A percentile compares a stretch with the other conserved stretches of the same genome.
phyloP scores from a whole-genome alignment of 768 basidiomycete genomes.

The Russula dissimulans region DNA sequence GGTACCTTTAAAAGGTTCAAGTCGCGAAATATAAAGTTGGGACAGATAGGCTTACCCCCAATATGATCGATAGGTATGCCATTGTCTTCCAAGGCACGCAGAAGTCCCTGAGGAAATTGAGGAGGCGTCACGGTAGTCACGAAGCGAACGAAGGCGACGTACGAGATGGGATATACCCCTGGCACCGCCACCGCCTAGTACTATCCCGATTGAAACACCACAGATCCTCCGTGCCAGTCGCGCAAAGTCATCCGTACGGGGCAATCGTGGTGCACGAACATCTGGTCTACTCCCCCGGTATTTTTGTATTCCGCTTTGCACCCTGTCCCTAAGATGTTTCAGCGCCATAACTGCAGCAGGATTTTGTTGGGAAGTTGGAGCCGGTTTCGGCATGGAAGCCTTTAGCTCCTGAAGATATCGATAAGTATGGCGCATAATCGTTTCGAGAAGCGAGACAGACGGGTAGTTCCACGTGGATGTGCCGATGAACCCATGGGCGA shows the following conservation, averaged over 20 bases:
- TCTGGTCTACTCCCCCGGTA: conserved; percentile 63
- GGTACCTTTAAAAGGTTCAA: conserved; percentile 40
- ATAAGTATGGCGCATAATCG: background rate
- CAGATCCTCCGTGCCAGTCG: conserved; percentile 85
- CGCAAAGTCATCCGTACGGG: conserved; percentile 85
- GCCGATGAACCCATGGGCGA: conserved; percentile 93
- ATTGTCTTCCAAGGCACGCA: conserved; percentile 85
- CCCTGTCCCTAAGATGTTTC: conserved; percentile 87
- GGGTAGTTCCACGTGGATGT: conserved; percentile 88
- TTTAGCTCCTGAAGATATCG: conserved; percentile 50
- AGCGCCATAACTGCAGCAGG: conserved; percentile 83
- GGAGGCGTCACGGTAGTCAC: conserved; percentile 17
- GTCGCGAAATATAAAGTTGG: background rate
- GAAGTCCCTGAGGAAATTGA: conserved; percentile 55
- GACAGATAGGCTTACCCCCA: conserved; percentile 43
- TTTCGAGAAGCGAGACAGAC: conserved; percentile 32
- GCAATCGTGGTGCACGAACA: conserved; percentile 62
- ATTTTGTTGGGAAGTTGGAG: conserved; percentile 51
- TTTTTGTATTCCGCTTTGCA: conserved; percentile 81
- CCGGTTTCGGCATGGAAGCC: conserved; percentile 50
- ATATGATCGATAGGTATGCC: conserved; percentile 93
- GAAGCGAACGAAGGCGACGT: conserved; percentile 30
- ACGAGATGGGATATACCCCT: conserved; percentile 73
- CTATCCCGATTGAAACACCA: conserved; percentile 87
- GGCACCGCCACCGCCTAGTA: conserved; percentile 96